Percentiles rank a stretch among this genome's conserved stretches.
Evolutionary conservation across 768 basidiomycete genomes (phyloP).

Genomic region (Neoboletus brunneissimus): DNA sequence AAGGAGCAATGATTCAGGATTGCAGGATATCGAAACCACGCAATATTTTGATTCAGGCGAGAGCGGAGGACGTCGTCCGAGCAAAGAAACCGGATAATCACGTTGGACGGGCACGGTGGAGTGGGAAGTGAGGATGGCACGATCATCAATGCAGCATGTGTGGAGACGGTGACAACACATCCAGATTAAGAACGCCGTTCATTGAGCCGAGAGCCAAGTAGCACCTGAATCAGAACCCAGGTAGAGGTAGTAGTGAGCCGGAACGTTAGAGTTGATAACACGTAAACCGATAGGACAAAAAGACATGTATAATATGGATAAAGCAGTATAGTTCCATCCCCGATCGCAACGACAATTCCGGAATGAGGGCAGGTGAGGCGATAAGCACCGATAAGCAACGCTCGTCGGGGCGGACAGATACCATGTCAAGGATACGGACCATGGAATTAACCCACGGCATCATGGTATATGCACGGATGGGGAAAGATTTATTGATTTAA

Average conservation of each 20-base stretch:
- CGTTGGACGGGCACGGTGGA: not conserved
- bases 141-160: not conserved
- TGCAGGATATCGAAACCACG: not conserved
- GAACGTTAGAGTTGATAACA: not conserved
- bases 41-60: not conserved
- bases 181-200: conserved; percentile 1
- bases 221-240: conserved; percentile 4
- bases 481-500: not conserved
- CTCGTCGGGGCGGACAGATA: not conserved
- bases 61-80: not conserved
- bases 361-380: not conserved
- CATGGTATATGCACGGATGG: conserved; percentile 9
- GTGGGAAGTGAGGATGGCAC: not conserved
- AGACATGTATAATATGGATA: not conserved
- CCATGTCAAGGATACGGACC: not conserved
- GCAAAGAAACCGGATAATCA: not conserved
- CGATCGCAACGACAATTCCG: not conserved
- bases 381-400: not conserved
- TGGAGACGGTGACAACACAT: not conserved
- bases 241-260: not conserved
- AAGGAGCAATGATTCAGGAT: not conserved
- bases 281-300: not conserved
- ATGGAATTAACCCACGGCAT: not conserved
- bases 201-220: not conserved
- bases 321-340: not conserved